Base-by-base conservation (phyloP, 2,329 filamentous ascomycete genomes). In the Talaromyces rugulosus region DNA sequence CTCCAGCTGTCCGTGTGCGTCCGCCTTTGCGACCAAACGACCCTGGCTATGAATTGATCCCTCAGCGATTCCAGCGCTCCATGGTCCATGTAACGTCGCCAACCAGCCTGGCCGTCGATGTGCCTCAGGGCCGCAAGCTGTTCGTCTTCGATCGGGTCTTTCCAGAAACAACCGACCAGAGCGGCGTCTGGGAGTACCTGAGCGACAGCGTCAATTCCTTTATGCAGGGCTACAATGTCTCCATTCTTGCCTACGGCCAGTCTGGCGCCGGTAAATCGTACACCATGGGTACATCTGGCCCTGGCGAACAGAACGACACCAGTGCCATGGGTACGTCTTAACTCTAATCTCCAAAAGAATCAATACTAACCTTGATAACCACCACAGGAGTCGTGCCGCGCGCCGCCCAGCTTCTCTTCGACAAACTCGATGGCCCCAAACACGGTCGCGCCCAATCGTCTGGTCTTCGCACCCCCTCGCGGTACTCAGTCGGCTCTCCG, bases 131-230 rank as follows among this genome's bases (percentile, higher is more conserved):
- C 56, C 90, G 90, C 72, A 98, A 98, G 74, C 83, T 97, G 3
- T 99, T 99, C 73, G 89, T 98, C 23, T 99, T 99, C 73, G 95
- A 99, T 77, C 89, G 92, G 64, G 93, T 99, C 5, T 99, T 99
- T 72, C 85, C 87, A 34, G 87, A 93, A 69, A 89, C 95, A 2
- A 83, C 92, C 7, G 84, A 86, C 63, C 95, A 99, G 75, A 90
- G 95, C 67, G 94, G 93, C 54, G 80, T 99, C 54, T 99, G 94
- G 91, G 90, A 96, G 54, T 99, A 99, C 71, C 82, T 99, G 56
- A 87, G 87, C 65, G 95, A 99, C 68, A 96, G 92, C 69, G 90
- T 98, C 68, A 87, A 83, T 69, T 91, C 93, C 2, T 99, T 99
- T 69, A 81, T 95, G 1, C 92, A 97, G 73, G 95, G 95, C 60